Evolutionary conservation across 2,329 filamentous ascomycete genomes (phyloP).

Genomic region (Dothideomycetidae sp.): DNA sequence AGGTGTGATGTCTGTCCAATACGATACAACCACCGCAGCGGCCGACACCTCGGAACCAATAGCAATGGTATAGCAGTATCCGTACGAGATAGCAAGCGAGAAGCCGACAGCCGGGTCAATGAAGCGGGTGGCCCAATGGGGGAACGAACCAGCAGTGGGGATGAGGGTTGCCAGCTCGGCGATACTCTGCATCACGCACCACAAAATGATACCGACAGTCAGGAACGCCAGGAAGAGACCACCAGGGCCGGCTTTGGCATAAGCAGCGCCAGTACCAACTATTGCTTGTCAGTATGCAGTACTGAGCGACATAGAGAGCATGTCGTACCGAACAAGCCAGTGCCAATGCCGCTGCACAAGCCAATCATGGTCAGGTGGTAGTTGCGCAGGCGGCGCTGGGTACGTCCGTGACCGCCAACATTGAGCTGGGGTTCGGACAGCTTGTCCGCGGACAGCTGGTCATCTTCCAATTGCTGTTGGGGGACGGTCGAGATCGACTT

Average conservation of each 20-base stretch:
- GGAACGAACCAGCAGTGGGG: slow-evolving; percentile 23
- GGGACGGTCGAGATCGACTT: too few species aligned
- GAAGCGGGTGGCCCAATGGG: slow-evolving; percentile 22
- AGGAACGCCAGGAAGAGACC: slow-evolving; percentile 33
- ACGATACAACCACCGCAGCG: slow-evolving; percentile 16
- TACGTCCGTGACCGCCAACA: slow-evolving; percentile 14
- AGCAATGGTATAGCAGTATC: slow-evolving; percentile 18
- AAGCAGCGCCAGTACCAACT: slow-evolving; percentile 35
- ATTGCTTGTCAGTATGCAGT: too few species aligned
- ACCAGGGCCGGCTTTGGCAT: slow-evolving; percentile 35
- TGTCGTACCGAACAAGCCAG: slow-evolving; percentile 42
- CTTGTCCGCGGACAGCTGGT: neutral
- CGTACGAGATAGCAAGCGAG: slow-evolving; percentile 22
- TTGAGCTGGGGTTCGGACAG: slow-evolving; percentile 8
- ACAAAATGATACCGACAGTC: slow-evolving; percentile 24
- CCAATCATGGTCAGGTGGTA: slow-evolving; percentile 16
- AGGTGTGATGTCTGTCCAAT: slow-evolving; percentile 15
- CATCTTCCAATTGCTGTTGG: too few species aligned
- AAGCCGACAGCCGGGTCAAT: slow-evolving; percentile 26
- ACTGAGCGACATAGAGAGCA: too few species aligned
- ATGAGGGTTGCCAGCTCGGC: slow-evolving; percentile 23
- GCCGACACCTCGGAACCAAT: slow-evolving; percentile 18
- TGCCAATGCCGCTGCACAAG: slow-evolving; percentile 24
- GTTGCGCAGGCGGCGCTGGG: slow-evolving; percentile 13
- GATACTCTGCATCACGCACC: slow-evolving; percentile 24